phyloP scores from a whole-genome alignment of 305 asterid genomes.

The Fraxinus platypoda region DNA sequence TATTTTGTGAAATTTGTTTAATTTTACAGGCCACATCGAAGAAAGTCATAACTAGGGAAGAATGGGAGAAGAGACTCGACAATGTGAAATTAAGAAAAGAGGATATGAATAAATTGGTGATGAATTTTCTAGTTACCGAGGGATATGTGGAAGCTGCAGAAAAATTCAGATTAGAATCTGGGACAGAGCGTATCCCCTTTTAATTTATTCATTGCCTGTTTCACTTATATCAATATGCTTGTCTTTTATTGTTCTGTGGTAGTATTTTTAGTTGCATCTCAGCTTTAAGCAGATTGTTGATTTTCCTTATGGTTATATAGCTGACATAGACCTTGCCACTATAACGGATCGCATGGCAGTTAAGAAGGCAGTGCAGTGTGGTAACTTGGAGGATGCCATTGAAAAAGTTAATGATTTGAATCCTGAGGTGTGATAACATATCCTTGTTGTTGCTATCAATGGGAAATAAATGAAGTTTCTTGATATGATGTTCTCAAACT shows the following conservation, averaged over 20 bases:
- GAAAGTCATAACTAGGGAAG: slow-evolving; percentile 67
- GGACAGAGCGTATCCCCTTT: slow-evolving; percentile 58
- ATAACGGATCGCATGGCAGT: slow-evolving; percentile 82
- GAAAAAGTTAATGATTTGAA: slow-evolving; percentile 85
- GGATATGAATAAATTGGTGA: slow-evolving; percentile 78
- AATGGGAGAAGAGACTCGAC: slow-evolving; percentile 73
- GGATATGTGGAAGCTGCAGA: slow-evolving; percentile 79
- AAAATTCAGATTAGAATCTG: slow-evolving; percentile 54
- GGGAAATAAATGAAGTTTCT: not conserved
- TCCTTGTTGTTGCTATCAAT: not conserved
- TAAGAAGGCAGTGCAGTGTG: slow-evolving; percentile 78
- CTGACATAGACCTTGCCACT: slow-evolving; percentile 85
- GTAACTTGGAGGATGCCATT: slow-evolving; percentile 83
- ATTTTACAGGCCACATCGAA: slow-evolving; percentile 61
- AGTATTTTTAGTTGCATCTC: not conserved
- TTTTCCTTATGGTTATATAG: slow-evolving; percentile 64
- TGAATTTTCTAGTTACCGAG: slow-evolving; percentile 83
- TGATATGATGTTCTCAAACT: not conserved
- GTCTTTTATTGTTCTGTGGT: not conserved
- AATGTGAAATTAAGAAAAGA: slow-evolving; percentile 63
- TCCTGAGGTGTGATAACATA: slow-evolving; percentile 61
- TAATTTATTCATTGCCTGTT: not conserved
- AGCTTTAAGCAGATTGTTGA: slow-evolving; percentile 7
- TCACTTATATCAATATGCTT: not conserved
- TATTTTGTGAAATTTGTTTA: slow-evolving; percentile 11